Percentiles rank a stretch among this genome's conserved stretches.
Conservation (phyloP, 2,329 filamentous ascomycete genomes). For the Xylaria sp. region DNA sequence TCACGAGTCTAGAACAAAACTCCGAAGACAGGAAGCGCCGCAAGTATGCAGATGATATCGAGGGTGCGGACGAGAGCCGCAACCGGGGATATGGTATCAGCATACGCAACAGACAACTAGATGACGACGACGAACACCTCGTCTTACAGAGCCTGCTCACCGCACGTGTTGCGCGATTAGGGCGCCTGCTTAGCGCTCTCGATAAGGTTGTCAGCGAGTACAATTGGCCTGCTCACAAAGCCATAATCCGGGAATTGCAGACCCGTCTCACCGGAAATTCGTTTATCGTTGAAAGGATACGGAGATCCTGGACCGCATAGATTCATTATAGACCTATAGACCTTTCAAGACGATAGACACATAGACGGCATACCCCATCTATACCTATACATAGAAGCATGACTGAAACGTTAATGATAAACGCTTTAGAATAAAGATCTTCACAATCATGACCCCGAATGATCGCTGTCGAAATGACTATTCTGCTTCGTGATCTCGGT, state of each 20-base stretch:
- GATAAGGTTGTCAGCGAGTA: conserved; percentile 36
- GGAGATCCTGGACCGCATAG: conserved; percentile 33
- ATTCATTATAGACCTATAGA: conserved; percentile 6
- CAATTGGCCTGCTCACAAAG: conserved; percentile 36
- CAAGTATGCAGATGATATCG: conserved; percentile 17
- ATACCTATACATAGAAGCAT: neutral
- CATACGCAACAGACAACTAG: conserved; percentile 36
- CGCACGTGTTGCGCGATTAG: conserved; percentile 36
- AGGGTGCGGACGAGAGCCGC: conserved; percentile 21
- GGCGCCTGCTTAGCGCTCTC: conserved; percentile 30
- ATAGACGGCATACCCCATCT: neutral
- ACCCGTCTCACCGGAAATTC: conserved; percentile 25
- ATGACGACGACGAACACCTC: conserved; percentile 39
- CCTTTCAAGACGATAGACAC: conserved; percentile 4
- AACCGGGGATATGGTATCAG: conserved; percentile 36
- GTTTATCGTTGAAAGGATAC: conserved; percentile 34
- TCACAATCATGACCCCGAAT: neutral
- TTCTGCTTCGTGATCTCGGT: conserved; percentile 5
- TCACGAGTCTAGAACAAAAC: conserved; percentile 1
- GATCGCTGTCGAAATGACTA: conserved; percentile 13
- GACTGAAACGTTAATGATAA: conserved; percentile 11
- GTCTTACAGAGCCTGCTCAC: conserved; percentile 38
- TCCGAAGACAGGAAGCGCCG: conserved; percentile 29
- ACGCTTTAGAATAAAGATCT: conserved; percentile 7
- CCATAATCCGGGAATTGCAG: conserved; percentile 35